A percentile compares a stretch with the other conserved stretches of the same genome.
phyloP scores from a whole-genome alignment of 306 rosid species.

The Lathyrus sativus region DNA sequence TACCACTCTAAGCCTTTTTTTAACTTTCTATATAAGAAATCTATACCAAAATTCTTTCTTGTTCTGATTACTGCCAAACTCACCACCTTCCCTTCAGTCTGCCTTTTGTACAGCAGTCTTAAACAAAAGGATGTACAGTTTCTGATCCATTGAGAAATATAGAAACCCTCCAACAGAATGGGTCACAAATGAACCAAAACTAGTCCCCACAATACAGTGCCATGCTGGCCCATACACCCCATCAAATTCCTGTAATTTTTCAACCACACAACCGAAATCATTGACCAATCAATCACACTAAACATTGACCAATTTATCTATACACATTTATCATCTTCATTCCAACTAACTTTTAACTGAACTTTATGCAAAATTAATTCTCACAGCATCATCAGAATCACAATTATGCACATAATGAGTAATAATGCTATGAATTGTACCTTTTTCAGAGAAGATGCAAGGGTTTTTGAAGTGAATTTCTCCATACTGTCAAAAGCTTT shows the following conservation, averaged over 20 bases:
- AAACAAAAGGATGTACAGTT: constrained; percentile 81
- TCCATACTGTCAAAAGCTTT: constrained; percentile 80
- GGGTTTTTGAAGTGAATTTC: constrained; percentile 89
- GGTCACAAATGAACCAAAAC: constrained; percentile 97
- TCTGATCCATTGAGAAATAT: constrained; percentile 92
- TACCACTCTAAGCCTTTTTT: constrained; percentile 32
- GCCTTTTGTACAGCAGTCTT: constrained; percentile 94
- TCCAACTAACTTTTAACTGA: too few relatives aligned
- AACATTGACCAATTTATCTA: too few relatives aligned
- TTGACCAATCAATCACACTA: constrained; percentile 44
- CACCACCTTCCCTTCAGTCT: constrained; percentile 44
- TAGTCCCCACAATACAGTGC: constrained; percentile 95
- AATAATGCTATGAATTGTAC: constrained; percentile 24
- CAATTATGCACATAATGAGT: neutral
- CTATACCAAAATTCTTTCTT: constrained; percentile 35
- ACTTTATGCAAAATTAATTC: too few relatives aligned
- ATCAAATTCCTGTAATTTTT: constrained; percentile 85
- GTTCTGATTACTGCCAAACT: constrained; percentile 31
- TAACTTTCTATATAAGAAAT: constrained; percentile 10
- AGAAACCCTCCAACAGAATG: constrained; percentile 92
- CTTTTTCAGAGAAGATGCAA: constrained; percentile 86
- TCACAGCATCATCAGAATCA: too few relatives aligned
- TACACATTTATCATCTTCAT: too few relatives aligned
- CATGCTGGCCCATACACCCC: constrained; percentile 96
- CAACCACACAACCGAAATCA: constrained; percentile 44